Percentiles rank a stretch among this genome's conserved stretches.
phyloP scores from a whole-genome alignment of 768 basidiomycete genomes.

The Artomyces pyxidatus region DNA sequence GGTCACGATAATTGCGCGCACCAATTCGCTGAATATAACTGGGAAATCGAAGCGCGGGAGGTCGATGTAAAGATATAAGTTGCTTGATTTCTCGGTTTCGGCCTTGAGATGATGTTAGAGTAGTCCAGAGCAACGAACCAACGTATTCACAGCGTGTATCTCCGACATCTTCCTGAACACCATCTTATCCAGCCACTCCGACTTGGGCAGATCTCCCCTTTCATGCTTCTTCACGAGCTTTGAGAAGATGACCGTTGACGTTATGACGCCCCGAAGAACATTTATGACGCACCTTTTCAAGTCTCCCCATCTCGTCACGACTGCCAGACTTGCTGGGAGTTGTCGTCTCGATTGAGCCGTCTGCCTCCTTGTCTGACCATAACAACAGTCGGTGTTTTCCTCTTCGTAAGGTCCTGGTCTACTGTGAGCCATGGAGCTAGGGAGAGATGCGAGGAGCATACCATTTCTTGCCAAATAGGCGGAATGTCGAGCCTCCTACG shows the following conservation, averaged over 20 bases:
- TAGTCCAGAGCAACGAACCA: neutral
- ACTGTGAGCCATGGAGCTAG: neutral
- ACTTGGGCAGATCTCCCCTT: conserved; percentile 84
- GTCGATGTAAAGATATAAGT: conserved; percentile 94
- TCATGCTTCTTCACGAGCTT: conserved; percentile 94
- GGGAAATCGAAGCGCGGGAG: conserved; percentile 96
- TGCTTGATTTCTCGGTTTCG: conserved; percentile 86
- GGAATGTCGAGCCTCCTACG: conserved; percentile 87
- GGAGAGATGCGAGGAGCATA: conserved; percentile 18
- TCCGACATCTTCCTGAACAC: conserved; percentile 94
- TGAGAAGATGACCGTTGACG: neutral
- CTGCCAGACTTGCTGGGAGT: conserved; percentile 83
- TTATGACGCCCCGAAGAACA: neutral
- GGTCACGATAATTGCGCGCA: conserved; percentile 31
- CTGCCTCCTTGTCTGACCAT: conserved; percentile 80
- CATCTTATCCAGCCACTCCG: conserved; percentile 93
- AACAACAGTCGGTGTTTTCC: conserved; percentile 86
- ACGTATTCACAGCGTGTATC: conserved; percentile 69
- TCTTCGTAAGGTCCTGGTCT: conserved; percentile 81
- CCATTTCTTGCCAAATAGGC: conserved; percentile 92
- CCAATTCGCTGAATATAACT: conserved; percentile 88
- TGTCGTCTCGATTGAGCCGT: conserved; percentile 69
- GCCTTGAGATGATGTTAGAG: conserved; percentile 39
- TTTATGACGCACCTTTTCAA: conserved; percentile 66
- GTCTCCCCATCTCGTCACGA: conserved; percentile 88